Conservation (phyloP, 495 filamentous ascomycete species). For the Trichoderma reesei region DNA sequence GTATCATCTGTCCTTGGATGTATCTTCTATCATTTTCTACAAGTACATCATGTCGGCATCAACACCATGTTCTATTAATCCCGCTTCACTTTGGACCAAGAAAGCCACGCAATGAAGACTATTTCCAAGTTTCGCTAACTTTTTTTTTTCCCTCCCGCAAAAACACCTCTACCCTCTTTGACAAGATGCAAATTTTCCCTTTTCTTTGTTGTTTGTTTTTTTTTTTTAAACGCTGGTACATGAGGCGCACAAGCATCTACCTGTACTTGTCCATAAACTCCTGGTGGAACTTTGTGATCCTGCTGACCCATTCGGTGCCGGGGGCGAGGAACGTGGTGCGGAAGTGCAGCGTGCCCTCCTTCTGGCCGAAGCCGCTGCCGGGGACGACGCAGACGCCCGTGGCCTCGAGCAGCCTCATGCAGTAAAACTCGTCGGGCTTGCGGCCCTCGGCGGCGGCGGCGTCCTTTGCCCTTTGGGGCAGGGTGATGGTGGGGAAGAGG, state of each 20-base stretch:
- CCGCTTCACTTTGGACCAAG: not conserved
- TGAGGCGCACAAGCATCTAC: constrained; percentile 21
- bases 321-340: constrained; percentile 94
- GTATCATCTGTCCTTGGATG: too few relatives aligned
- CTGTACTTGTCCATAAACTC: constrained; percentile 82
- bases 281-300: constrained; percentile 80
- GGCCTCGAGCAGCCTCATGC: constrained; percentile 76
- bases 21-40: not conserved
- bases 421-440: constrained; percentile 87
- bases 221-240: too few relatives aligned
- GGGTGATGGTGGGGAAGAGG: constrained; percentile 85
- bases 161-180: constrained; percentile 1
- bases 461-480: constrained; percentile 63
- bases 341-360: constrained; percentile 85
- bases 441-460: constrained; percentile 65
- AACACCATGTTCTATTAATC: too few relatives aligned
- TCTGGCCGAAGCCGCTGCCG: constrained; percentile 89
- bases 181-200: too few relatives aligned
- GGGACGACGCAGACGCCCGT: constrained; percentile 95
- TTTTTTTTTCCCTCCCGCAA: not conserved
- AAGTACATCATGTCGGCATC: too few relatives aligned
- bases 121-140: not conserved
- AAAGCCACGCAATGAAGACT: not conserved
- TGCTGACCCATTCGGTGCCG: constrained; percentile 87
- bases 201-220: too few relatives aligned